Evolutionary conservation across 192 early-diverging fungal genomes (phyloP).

Genomic region (Coemansia sp.): DNA sequence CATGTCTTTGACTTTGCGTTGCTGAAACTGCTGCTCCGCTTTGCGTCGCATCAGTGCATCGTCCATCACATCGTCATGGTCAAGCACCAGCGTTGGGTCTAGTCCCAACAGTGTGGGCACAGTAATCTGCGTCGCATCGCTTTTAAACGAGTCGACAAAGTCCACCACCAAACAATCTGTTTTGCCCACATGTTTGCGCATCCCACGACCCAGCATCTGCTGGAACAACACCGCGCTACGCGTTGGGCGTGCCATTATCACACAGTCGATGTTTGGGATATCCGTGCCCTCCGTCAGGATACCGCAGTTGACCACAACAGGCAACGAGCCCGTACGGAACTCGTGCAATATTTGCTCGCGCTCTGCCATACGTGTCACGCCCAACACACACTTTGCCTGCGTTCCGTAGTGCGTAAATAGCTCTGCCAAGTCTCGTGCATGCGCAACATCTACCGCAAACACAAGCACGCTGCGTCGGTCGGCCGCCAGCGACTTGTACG

Average conservation of each 20-base stretch:
- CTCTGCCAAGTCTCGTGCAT: conserved; percentile 61
- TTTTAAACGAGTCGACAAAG: conserved; percentile 73
- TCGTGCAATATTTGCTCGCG: conserved; percentile 60
- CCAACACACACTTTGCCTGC: conserved; percentile 53
- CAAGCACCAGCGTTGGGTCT: conserved; percentile 56
- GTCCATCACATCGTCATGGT: conserved; percentile 44
- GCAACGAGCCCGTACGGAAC: conserved; percentile 63
- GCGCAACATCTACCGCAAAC: conserved; percentile 84
- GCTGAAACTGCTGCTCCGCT: neutral
- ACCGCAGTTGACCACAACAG: conserved; percentile 89
- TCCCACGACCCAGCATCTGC: conserved; percentile 95
- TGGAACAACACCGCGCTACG: conserved; percentile 80
- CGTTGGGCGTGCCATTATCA: conserved; percentile 86
- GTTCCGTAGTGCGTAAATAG: conserved; percentile 56
- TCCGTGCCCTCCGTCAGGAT: conserved; percentile 83
- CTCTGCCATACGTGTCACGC: conserved; percentile 55
- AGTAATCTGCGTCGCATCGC: conserved; percentile 57
- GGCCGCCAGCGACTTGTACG: conserved; percentile 59
- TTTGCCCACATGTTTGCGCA: conserved; percentile 68
- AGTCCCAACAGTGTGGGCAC: conserved; percentile 82
- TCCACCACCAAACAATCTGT: conserved; percentile 80
- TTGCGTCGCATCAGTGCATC: neutral
- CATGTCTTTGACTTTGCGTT: neutral
- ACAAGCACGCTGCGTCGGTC: conserved; percentile 64
- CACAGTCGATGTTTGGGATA: conserved; percentile 85